Evolutionary conservation across 2,329 filamentous ascomycete species (phyloP).

Genomic region (Cercospora sp.): DNA sequence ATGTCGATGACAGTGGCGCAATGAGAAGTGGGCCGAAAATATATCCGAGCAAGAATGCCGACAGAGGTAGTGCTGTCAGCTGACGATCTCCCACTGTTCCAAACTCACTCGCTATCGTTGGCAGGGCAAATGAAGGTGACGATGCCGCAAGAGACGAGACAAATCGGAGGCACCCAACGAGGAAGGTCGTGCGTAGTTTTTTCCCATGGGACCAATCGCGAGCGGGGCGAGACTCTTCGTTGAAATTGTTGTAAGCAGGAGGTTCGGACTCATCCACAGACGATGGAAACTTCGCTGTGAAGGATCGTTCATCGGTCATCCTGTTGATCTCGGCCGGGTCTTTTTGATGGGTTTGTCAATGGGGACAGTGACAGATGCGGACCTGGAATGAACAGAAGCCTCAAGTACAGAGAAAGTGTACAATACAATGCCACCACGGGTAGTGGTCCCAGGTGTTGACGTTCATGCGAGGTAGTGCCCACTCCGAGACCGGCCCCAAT

Average conservation of each 20-base stretch:
- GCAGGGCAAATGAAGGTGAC: constrained; percentile 37
- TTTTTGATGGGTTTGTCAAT: too few species aligned
- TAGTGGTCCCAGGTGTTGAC: too few species aligned
- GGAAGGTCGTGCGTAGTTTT: constrained; percentile 8
- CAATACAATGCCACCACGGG: too few species aligned
- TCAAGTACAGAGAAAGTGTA: too few species aligned
- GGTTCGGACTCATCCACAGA: not conserved
- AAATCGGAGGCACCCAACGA: constrained; percentile 47
- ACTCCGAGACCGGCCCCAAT: too few species aligned
- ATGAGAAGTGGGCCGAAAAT: constrained; percentile 48
- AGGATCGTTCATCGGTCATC: too few species aligned
- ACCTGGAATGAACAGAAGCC: too few species aligned
- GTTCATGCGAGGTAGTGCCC: too few species aligned
- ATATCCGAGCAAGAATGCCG: constrained; percentile 60
- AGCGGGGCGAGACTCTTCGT: not conserved
- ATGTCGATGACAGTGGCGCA: constrained; percentile 43
- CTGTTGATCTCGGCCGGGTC: too few species aligned
- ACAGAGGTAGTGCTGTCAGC: constrained; percentile 40
- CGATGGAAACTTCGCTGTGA: too few species aligned
- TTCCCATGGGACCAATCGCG: not conserved
- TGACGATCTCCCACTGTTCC: constrained; percentile 29
- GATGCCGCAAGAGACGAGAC: constrained; percentile 52
- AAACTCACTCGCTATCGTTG: constrained; percentile 32
- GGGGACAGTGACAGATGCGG: too few species aligned
- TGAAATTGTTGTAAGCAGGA: not conserved